phyloP scores from a whole-genome alignment of 164 flowering plant genomes.

The Paratinospora sagittata region DNA sequence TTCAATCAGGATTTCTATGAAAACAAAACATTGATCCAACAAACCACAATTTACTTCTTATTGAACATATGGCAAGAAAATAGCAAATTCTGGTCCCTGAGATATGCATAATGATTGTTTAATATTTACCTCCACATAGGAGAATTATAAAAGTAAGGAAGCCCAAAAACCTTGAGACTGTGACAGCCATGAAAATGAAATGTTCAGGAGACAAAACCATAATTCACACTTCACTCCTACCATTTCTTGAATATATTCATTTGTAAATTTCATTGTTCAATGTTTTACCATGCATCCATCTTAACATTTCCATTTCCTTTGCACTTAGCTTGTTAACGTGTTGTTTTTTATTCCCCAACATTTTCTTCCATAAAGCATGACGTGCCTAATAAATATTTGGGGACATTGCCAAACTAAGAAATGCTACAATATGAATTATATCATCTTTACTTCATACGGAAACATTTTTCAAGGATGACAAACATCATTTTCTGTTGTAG shows the following conservation, averaged over 20 bases:
- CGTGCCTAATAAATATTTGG: too few species aligned
- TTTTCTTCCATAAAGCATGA: too few species aligned
- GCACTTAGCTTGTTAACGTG: too few species aligned
- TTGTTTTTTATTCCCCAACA: too few species aligned
- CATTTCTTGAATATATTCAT: too few species aligned
- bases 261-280: too few species aligned
- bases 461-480: neutral
- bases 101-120: neutral
- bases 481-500: neutral
- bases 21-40: conserved; percentile 3
- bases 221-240: too few species aligned
- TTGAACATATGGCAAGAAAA: too few species aligned
- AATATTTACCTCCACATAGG: neutral
- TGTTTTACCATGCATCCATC: too few species aligned
- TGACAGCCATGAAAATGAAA: neutral
- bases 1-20: neutral
- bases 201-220: neutral
- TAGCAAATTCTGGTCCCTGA: neutral
- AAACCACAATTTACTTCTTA: neutral
- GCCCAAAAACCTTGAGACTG: neutral
- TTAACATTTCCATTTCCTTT: too few species aligned
- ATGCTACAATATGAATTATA: neutral
- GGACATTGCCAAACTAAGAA: too few species aligned
- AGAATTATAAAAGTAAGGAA: neutral
- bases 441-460: neutral